Conservation (phyloP, 345 rosid species). For the Rhizophora mangle region DNA sequence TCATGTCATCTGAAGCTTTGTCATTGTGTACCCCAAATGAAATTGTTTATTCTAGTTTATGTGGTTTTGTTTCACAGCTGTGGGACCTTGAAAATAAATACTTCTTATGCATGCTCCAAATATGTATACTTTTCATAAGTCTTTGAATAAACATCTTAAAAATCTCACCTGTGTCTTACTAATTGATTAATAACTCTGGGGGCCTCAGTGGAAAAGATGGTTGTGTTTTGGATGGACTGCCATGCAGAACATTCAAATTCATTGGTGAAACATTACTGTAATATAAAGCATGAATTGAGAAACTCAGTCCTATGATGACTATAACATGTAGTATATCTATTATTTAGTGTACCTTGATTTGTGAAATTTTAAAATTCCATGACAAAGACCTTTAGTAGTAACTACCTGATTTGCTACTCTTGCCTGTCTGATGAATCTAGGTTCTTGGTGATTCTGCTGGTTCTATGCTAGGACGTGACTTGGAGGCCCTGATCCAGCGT, state of each 20-base stretch:
- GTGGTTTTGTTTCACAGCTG: background rate
- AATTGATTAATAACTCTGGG: background rate
- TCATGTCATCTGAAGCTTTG: too few relatives aligned
- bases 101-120: background rate
- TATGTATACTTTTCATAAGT: background rate
- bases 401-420: background rate
- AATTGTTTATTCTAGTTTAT: too few relatives aligned
- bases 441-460: conserved; percentile 88
- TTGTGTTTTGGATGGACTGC: too few relatives aligned
- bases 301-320: background rate
- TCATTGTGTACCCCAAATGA: too few relatives aligned
- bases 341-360: background rate
- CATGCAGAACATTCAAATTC: background rate
- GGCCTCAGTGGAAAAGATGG: background rate
- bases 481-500: conserved; percentile 75
- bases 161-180: background rate
- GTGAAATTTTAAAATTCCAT: background rate
- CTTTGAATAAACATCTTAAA: background rate
- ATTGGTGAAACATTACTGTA: background rate
- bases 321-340: background rate
- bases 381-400: background rate
- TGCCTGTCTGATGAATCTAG: conserved; percentile 32
- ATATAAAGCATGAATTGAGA: conserved; percentile 2
- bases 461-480: conserved; percentile 92
- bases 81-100: background rate